A percentile compares a stretch with the other conserved stretches of the same genome.
Evolutionary conservation across 2,329 filamentous ascomycete species (phyloP).

Genomic region (Fusarium newnesense): DNA sequence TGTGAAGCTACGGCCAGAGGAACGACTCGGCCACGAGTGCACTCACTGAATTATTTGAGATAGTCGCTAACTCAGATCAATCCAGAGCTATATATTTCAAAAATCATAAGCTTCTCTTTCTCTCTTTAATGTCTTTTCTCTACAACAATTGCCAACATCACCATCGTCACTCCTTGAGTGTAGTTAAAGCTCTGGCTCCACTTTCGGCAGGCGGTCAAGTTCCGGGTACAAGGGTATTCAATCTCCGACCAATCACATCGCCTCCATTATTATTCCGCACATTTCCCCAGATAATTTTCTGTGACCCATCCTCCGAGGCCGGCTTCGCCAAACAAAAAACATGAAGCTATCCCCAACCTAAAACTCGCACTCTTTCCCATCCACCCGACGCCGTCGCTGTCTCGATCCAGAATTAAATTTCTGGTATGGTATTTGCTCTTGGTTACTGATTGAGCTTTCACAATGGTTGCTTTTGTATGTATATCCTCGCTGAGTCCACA

Average conservation of each 20-base stretch:
- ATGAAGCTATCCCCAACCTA: slow-evolving; percentile 30
- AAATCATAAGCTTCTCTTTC: not conserved
- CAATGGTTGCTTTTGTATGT: slow-evolving; percentile 29
- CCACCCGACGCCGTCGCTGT: not conserved
- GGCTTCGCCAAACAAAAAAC: slow-evolving; percentile 17
- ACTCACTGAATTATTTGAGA: not conserved
- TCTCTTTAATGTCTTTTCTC: not conserved
- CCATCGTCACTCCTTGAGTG: not conserved
- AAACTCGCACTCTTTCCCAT: slow-evolving; percentile 6
- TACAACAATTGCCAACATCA: not conserved
- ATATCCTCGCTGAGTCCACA: not conserved
- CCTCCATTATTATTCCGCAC: slow-evolving; percentile 11
- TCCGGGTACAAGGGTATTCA: not conserved
- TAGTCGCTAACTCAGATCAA: too few species aligned
- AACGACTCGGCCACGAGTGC: not conserved
- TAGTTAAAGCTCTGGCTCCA: not conserved
- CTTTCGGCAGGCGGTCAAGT: slow-evolving; percentile 22
- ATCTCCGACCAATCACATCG: slow-evolving; percentile 11
- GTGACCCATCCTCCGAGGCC: slow-evolving; percentile 31
- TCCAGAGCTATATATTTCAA: too few species aligned
- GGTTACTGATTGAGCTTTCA: not conserved
- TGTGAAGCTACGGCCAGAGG: not conserved
- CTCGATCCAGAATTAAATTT: not conserved
- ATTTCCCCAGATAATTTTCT: slow-evolving; percentile 27
- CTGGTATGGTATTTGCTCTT: not conserved